Percentiles rank a stretch among this genome's conserved stretches.
Conservation (phyloP, 768 basidiomycete species). For the Boletus barrowsii region DNA sequence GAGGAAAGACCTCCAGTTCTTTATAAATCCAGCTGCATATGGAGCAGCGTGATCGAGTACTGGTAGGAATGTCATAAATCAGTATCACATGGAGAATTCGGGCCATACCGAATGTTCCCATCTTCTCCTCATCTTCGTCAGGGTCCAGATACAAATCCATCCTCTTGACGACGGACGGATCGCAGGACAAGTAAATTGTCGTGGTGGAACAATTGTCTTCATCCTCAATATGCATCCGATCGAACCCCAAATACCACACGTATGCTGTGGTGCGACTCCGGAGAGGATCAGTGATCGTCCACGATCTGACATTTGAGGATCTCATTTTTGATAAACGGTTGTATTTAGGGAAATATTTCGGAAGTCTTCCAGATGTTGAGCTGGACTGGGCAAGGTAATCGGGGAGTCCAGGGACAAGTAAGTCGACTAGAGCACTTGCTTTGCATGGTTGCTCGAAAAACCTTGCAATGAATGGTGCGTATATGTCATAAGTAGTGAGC, state of each 20-base stretch:
- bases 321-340: neutral
- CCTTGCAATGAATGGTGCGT: constrained; percentile 7
- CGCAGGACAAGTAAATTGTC: neutral
- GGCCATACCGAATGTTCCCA: constrained; percentile 9
- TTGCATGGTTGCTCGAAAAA: constrained; percentile 4
- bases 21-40: constrained; percentile 1
- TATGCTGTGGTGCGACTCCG: constrained; percentile 2
- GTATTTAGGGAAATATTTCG: constrained; percentile 13
- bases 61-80: neutral
- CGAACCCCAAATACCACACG: neutral
- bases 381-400: constrained; percentile 12
- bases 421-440: neutral
- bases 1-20: constrained; percentile 10
- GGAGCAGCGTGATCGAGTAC: constrained; percentile 5
- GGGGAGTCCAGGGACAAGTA: neutral
- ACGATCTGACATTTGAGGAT: neutral
- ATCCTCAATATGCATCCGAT: neutral
- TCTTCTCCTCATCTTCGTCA: constrained; percentile 6
- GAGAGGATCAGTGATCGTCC: neutral
- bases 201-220: neutral
- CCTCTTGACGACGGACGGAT: neutral
- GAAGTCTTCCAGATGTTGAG: constrained; percentile 13
- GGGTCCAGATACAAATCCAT: neutral
- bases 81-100: neutral
- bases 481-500: constrained; percentile 12